Conservation (phyloP, 768 basidiomycete species). For the Inosperma sp. region DNA sequence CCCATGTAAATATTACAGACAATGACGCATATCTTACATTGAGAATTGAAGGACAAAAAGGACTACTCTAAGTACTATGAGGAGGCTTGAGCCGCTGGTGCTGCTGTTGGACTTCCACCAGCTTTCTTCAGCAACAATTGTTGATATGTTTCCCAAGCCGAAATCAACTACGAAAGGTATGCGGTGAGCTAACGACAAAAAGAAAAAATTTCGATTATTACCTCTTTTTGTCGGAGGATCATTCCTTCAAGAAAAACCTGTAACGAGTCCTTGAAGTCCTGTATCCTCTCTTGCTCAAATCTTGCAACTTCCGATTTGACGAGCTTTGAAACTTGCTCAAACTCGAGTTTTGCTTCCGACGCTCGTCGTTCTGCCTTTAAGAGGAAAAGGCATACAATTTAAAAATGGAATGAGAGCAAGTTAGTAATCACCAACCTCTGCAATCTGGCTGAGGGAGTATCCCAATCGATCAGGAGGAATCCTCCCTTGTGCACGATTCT, state of each 20-base stretch:
- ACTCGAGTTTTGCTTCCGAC: conserved; percentile 81
- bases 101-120: conserved; percentile 16
- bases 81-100: background rate
- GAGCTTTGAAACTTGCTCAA: conserved; percentile 80
- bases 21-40: background rate
- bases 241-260: conserved; percentile 84
- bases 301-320: conserved; percentile 86
- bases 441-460: conserved; percentile 72
- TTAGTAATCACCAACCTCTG: conserved; percentile 52
- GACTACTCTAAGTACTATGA: background rate
- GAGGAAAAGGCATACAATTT: background rate
- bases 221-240: conserved; percentile 80
- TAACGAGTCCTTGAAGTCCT: conserved; percentile 85
- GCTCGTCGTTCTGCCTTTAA: conserved; percentile 78
- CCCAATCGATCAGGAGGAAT: conserved; percentile 66
- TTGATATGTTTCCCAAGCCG: conserved; percentile 80
- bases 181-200: conserved; percentile 4
- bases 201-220: conserved; percentile 18
- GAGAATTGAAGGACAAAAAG: background rate
- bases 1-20: background rate
- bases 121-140: conserved; percentile 56
- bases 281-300: conserved; percentile 90
- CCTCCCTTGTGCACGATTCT: conserved; percentile 71
- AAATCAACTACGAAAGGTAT: conserved; percentile 51
- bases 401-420: background rate